These are phyloP conservation scores for Neonectria hederae DNA, from an alignment of 2,329 filamentous ascomycete species.

Conservation along the genomic window DNA sequence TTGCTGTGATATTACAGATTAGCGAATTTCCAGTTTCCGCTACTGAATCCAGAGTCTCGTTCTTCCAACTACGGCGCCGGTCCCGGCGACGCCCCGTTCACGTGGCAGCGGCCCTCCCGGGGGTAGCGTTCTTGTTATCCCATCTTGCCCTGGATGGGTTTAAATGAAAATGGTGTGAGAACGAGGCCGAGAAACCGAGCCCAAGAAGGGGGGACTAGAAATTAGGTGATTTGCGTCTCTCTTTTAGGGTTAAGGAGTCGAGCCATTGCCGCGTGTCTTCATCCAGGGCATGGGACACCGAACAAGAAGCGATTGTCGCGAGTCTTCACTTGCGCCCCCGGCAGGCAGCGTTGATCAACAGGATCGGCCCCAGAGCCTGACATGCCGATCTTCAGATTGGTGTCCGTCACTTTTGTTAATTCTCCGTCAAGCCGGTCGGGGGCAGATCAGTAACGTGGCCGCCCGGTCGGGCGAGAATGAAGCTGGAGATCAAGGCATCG, in stretches of 20 bases:
- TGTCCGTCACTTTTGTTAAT: slow-evolving; percentile 11
- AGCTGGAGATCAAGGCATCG: slow-evolving; percentile 8
- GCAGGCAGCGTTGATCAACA: not conserved
- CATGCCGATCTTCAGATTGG: slow-evolving; percentile 26
- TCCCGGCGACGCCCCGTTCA: slow-evolving; percentile 9
- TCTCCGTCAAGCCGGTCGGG: slow-evolving; percentile 13
- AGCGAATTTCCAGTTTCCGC: not conserved
- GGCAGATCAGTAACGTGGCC: slow-evolving; percentile 9
- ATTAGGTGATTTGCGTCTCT: slow-evolving; percentile 10
- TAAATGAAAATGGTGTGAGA: slow-evolving; percentile 18
- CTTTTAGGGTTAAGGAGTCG: not conserved
- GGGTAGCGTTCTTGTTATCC: slow-evolving; percentile 12
- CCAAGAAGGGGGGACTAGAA: slow-evolving; percentile 1
- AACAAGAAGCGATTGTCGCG: not conserved
- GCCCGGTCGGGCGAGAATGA: slow-evolving; percentile 5
- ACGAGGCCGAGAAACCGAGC: slow-evolving; percentile 9
- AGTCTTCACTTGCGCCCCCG: not conserved
- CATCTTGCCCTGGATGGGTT: slow-evolving; percentile 6
- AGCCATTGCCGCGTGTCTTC: not conserved
- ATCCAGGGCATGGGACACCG: not conserved
- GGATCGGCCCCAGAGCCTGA: slow-evolving; percentile 18
- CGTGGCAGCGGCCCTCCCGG: slow-evolving; percentile 11
- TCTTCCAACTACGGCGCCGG: slow-evolving; percentile 8
- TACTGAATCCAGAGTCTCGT: not conserved
- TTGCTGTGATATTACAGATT: not conserved